Conservation (phyloP, 2,329 filamentous ascomycete species). For the Magnaporthales sp. region DNA sequence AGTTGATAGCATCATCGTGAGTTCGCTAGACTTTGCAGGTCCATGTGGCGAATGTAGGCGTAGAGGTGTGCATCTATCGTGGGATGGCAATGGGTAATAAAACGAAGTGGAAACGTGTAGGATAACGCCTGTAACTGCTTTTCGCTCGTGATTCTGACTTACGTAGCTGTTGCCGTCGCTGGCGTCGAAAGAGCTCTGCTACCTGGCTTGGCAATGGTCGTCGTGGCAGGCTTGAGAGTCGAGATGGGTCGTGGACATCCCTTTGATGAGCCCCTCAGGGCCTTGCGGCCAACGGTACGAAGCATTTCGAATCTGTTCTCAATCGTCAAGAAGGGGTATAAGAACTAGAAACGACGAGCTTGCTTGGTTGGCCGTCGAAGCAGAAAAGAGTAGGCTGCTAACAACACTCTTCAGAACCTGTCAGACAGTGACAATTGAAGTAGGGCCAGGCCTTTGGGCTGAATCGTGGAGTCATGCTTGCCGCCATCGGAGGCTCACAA, state of each 20-base stretch:
- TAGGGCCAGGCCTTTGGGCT: neutral
- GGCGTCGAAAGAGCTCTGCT: neutral
- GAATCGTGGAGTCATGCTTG: slow-evolving; percentile 1
- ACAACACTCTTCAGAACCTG: neutral
- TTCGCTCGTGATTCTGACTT: neutral
- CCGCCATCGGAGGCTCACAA: slow-evolving; percentile 1
- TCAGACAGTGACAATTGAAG: neutral
- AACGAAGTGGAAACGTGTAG: neutral
- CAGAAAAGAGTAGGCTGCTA: neutral
- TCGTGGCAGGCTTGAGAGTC: neutral
- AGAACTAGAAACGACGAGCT: neutral
- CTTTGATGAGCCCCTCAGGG: neutral
- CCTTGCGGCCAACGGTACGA: neutral
- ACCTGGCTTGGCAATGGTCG: neutral
- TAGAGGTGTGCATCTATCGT: neutral
- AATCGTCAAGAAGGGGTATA: neutral
- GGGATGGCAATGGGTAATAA: neutral
- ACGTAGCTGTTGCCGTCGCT: neutral
- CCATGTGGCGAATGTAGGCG: neutral
- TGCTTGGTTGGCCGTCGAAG: neutral
- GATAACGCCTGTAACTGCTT: neutral
- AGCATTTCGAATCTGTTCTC: neutral
- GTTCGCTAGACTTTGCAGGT: neutral
- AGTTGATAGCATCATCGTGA: slow-evolving; percentile 6
- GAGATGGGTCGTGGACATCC: neutral